These are phyloP conservation scores for Aspergillus aculeatinus DNA, from an alignment of 2,329 filamentous ascomycete species.

Conservation along the genomic window DNA sequence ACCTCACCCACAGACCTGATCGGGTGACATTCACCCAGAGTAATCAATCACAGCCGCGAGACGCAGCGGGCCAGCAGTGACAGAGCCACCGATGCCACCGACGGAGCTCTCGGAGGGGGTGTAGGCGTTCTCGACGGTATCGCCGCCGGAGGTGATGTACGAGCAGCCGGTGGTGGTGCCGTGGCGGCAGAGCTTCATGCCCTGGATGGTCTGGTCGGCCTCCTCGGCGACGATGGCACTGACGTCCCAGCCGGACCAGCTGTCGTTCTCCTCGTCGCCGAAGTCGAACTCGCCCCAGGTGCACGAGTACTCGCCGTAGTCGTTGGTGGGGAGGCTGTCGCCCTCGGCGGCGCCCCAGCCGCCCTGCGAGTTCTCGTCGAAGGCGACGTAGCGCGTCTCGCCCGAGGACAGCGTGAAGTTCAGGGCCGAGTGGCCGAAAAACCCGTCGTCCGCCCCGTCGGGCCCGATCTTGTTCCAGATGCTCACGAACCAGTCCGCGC, in stretches of 20 bases:
- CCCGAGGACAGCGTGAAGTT: conserved; percentile 32
- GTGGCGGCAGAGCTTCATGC: conserved; percentile 35
- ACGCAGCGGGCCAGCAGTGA: neutral
- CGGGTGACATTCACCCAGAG: neutral
- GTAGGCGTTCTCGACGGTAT: conserved; percentile 31
- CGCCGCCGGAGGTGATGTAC: conserved; percentile 25
- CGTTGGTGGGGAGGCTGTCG: conserved; percentile 25
- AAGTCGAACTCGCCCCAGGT: conserved; percentile 43
- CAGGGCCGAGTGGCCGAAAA: conserved; percentile 37
- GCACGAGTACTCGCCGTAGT: conserved; percentile 33
- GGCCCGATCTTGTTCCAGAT: conserved; percentile 45
- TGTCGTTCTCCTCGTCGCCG: conserved; percentile 31
- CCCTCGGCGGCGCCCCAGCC: conserved; percentile 36
- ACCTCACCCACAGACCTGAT: neutral
- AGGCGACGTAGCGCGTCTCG: conserved; percentile 37
- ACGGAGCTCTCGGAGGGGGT: conserved; percentile 21
- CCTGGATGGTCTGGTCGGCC: conserved; percentile 30
- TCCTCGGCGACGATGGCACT: conserved; percentile 40
- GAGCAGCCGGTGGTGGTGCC: conserved; percentile 29
- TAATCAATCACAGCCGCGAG: neutral
- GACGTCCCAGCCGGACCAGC: conserved; percentile 42
- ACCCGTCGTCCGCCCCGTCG: conserved; percentile 35
- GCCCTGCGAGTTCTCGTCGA: conserved; percentile 41
- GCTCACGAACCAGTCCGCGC: conserved; percentile 33
- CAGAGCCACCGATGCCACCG: conserved; percentile 36